Evolutionary conservation across 2,329 filamentous ascomycete genomes (phyloP).

Genomic region (Penicillium sp.): DNA sequence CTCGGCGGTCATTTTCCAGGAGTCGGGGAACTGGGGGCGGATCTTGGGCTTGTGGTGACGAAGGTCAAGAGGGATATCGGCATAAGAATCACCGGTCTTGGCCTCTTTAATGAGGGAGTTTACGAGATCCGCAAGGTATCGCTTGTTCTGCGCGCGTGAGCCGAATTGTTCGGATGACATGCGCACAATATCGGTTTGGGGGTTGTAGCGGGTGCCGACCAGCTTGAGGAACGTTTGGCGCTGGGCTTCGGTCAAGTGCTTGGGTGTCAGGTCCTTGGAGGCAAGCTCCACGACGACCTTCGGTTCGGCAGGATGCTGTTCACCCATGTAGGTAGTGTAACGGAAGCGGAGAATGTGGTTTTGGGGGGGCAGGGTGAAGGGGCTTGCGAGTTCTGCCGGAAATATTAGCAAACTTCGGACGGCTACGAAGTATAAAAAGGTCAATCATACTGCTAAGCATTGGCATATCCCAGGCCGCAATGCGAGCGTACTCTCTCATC

Average conservation of each 20-base stretch:
- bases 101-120: slow-evolving; percentile 72
- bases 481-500: slow-evolving; percentile 80
- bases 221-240: slow-evolving; percentile 83
- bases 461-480: slow-evolving; percentile 95
- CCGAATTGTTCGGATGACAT: slow-evolving; percentile 90
- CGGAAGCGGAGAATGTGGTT: slow-evolving; percentile 81
- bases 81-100: slow-evolving; percentile 79
- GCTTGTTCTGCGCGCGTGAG: slow-evolving; percentile 93
- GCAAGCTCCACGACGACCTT: slow-evolving; percentile 95
- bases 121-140: slow-evolving; percentile 81
- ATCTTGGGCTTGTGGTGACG: slow-evolving; percentile 74
- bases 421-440: background rate
- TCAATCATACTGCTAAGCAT: slow-evolving; percentile 71
- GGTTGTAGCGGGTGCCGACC: slow-evolving; percentile 82
- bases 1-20: slow-evolving; percentile 77
- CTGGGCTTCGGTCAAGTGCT: slow-evolving; percentile 65
- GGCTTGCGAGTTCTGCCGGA: slow-evolving; percentile 71
- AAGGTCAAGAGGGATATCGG: slow-evolving; percentile 85
- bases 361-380: slow-evolving; percentile 70
- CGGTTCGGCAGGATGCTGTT: slow-evolving; percentile 82
- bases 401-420: slow-evolving; percentile 7
- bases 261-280: slow-evolving; percentile 64
- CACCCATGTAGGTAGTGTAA: slow-evolving; percentile 95
- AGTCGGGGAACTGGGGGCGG: slow-evolving; percentile 71
- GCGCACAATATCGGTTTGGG: slow-evolving; percentile 74